These are phyloP conservation scores for Glycine tomentella DNA, from an alignment of 306 rosid species.

Conservation along the genomic window DNA sequence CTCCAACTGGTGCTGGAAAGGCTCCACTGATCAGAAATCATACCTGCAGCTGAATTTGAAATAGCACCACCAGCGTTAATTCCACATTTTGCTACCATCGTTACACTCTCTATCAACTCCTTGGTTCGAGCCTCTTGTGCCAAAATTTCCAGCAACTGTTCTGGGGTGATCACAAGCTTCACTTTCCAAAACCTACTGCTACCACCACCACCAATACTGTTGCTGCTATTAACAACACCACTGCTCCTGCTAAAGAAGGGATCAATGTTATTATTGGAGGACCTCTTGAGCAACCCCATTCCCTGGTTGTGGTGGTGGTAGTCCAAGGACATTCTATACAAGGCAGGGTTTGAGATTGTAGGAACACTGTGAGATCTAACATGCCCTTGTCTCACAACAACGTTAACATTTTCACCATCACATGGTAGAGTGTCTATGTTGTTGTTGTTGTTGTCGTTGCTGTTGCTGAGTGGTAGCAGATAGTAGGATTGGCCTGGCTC, in stretches of 20 bases:
- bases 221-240: not conserved
- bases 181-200: slow-evolving; percentile 77
- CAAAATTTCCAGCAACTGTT: slow-evolving; percentile 72
- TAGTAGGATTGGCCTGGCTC: slow-evolving; percentile 72
- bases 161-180: slow-evolving; percentile 76
- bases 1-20: slow-evolving; percentile 66
- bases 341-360: slow-evolving; percentile 48
- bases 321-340: slow-evolving; percentile 79
- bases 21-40: slow-evolving; percentile 78
- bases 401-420: slow-evolving; percentile 3
- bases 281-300: slow-evolving; percentile 59
- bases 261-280: slow-evolving; percentile 49
- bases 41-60: slow-evolving; percentile 49
- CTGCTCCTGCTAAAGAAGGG: slow-evolving; percentile 53
- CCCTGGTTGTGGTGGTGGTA: slow-evolving; percentile 29
- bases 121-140: slow-evolving; percentile 71
- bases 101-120: slow-evolving; percentile 78
- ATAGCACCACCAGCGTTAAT: slow-evolving; percentile 33
- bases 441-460: not conserved
- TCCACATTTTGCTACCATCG: slow-evolving; percentile 84
- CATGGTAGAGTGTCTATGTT: not conserved
- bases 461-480: slow-evolving; percentile 63
- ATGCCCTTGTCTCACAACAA: slow-evolving; percentile 68
- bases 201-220: not conserved
- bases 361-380: slow-evolving; percentile 77